Conservation (phyloP, 2,329 filamentous ascomycete species). For the Phyllosticta citriasiana region DNA sequence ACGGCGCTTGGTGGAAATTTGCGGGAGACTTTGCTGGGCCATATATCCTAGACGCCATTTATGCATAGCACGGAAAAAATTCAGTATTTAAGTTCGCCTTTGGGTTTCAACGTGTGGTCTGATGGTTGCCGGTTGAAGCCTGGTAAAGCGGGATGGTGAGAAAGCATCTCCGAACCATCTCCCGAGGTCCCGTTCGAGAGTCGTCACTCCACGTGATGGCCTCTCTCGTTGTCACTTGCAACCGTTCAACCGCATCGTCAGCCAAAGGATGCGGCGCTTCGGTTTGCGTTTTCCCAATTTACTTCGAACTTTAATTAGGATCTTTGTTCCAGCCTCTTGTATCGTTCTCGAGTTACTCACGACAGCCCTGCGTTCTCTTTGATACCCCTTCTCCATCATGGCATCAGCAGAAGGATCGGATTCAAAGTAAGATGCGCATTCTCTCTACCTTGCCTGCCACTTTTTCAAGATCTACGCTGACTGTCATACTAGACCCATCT, state of each 20-base stretch:
- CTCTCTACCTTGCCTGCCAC: background rate
- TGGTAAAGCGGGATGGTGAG: background rate
- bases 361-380: background rate
- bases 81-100: background rate
- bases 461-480: background rate
- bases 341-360: background rate
- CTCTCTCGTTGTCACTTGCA: background rate
- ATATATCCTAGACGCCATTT: background rate
- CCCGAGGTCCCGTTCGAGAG: background rate
- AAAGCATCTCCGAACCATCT: background rate
- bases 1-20: background rate
- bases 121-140: background rate
- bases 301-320: background rate
- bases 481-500: constrained; percentile 21
- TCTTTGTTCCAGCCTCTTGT: background rate
- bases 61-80: background rate
- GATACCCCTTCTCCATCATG: background rate
- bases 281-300: background rate
- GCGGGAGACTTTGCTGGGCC: background rate
- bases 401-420: background rate
- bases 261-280: background rate
- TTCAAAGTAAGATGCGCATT: background rate
- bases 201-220: background rate
- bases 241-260: background rate
- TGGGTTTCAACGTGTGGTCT: background rate